These are phyloP conservation scores for Suhomyces bribrorum DNA, from an alignment of 1,139 yeast species.

Conservation along the genomic window DNA sequence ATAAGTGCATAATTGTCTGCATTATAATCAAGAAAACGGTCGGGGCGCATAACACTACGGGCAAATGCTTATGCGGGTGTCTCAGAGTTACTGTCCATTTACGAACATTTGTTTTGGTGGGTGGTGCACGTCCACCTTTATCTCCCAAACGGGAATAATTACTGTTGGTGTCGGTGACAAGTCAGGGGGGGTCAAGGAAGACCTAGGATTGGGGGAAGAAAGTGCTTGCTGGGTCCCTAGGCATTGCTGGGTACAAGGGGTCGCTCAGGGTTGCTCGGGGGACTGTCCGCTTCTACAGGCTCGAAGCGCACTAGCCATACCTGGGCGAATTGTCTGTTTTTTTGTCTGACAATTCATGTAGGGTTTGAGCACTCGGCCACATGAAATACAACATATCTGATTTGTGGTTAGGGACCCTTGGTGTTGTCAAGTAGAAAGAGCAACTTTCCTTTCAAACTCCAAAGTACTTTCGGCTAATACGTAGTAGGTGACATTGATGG, in stretches of 20 bases:
- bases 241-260: too few species aligned
- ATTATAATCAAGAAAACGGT: neutral
- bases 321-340: too few species aligned
- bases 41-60: too few species aligned
- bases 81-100: constrained; percentile 12
- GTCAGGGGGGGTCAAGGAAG: too few species aligned
- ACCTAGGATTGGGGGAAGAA: too few species aligned
- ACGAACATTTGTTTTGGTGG: constrained; percentile 4
- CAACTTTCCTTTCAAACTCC: neutral
- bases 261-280: too few species aligned
- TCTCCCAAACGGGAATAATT: neutral
- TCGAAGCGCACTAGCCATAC: too few species aligned
- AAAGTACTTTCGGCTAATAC: neutral
- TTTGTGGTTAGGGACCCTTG: neutral
- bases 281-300: too few species aligned
- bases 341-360: neutral
- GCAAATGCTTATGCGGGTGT: too few species aligned
- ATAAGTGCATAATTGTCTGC: constrained; percentile 7
- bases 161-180: neutral
- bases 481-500: too few species aligned
- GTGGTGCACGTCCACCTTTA: neutral
- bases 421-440: neutral
- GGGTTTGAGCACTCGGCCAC: neutral
- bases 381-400: neutral
- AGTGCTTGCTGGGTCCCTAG: too few species aligned